Evolutionary conservation across 2,329 filamentous ascomycete genomes (phyloP), one percentile per base, ranked within the genome.

Genomic region (Fusarium poae): DNA sequence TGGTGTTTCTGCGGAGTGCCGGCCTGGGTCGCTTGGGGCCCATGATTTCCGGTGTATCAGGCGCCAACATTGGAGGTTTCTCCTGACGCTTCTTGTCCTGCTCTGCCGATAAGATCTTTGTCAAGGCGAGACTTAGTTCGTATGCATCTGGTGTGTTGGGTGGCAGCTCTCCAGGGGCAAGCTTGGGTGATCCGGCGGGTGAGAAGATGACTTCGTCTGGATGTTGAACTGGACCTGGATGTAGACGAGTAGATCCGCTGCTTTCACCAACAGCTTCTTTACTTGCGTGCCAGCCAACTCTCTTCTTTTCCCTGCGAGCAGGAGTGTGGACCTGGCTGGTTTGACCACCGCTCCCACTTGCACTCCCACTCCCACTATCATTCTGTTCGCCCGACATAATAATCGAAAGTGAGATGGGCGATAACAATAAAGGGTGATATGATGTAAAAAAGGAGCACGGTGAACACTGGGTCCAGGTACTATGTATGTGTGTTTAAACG

Each of bases 1-100:
- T 82, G 42, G 80, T 82, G 67, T 81, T 82, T 40, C 80, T 79
- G 65, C 80, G 76, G n/a, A 82, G 70, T 13, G 77, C 80, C 25
- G 80, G 80, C 42, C 79, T 76, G 13, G 79, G 79, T 11, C 74
- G 70, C 59, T 62, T 74, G 18, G 58, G 72, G 11, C 42, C 56
- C n/a, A 34, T 15, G 21, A 23, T 8, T 3, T 75, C 73, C 44
- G 70, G 69, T 42, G 74, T 61, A 27, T 48, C 34, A 35, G 54
- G 65, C 13, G 49, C 53, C 9, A 55, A 52, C 15, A 11, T 46
- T 11, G 63, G 57, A 5, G 15, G 20, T 20, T 54, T 62, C 21
- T 69, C 67, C 58, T 67, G 64, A 18, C 69, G 68, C 16, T 71
- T 69, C 43, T 70, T 58, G 23, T 74, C 67, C 30, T 72, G 71